Evolutionary conservation across 192 early-diverging fungal species (phyloP).

Genomic region (Lobosporangium transversale): DNA sequence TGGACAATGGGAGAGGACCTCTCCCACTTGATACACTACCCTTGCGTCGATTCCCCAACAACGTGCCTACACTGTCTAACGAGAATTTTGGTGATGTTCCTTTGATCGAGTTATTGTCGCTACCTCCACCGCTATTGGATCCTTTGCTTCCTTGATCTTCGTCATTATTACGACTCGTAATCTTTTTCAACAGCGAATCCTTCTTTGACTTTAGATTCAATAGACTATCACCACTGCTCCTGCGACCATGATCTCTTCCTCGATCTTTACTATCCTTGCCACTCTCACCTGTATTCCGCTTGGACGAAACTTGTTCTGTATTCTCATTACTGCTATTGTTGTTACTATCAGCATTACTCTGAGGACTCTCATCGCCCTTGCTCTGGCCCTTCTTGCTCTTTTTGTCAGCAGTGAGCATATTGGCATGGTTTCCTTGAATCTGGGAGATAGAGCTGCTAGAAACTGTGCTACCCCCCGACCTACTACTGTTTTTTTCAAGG

Average conservation of each 20-base stretch:
- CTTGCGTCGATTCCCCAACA: not conserved
- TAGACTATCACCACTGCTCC: constrained; percentile 34
- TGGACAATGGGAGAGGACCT: not conserved
- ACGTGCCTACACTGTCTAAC: constrained; percentile 1
- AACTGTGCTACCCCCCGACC: constrained; percentile 10
- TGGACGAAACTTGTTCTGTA: not conserved
- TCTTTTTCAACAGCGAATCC: constrained; percentile 34
- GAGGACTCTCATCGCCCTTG: not conserved
- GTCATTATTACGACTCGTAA: constrained; percentile 20
- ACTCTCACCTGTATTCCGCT: not conserved
- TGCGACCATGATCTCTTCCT: constrained; percentile 20
- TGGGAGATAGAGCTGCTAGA: constrained; percentile 16
- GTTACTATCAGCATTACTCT: not conserved
- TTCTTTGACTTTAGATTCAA: constrained; percentile 30
- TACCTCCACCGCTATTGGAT: not conserved
- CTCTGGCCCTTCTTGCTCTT: constrained; percentile 19
- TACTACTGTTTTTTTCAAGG: constrained; percentile 17
- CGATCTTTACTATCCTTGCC: not conserved
- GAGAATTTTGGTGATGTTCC: constrained; percentile 4
- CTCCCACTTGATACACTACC: constrained; percentile 14
- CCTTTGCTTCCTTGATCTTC: constrained; percentile 4
- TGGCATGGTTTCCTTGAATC: constrained; percentile 35
- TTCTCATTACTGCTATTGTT: not conserved
- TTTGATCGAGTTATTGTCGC: too few species aligned
- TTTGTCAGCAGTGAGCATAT: constrained; percentile 18